Base-by-base conservation (phyloP, 2,329 filamentous ascomycete genomes). In the Fonsecaea pedrosoi region DNA sequence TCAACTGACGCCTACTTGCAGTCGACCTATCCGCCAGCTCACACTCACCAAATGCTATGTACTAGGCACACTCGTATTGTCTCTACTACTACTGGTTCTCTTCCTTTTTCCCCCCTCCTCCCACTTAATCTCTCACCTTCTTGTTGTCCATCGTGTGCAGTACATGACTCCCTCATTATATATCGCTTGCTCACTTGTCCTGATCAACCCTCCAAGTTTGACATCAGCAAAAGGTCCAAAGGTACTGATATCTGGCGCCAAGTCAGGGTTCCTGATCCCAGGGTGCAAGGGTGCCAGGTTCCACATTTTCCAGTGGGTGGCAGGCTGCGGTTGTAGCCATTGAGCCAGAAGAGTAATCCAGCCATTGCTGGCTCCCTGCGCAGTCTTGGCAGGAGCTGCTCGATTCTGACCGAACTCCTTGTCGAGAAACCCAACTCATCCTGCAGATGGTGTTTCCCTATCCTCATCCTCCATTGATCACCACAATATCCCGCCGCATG, bases 351-450 rank as follows among this genome's bases (percentile, higher is more conserved):
- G 18, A 50, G 25, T 25, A 25, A 25, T 50, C 45, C 18, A 50
- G 45, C 45, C 45, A 50, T 50, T 25, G 45, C 45, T 50, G 45
- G 45, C 45, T 21, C 45, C 45, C 25, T 40, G 32, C 57, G 42
- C 59, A 61, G 59, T 34, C 59, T 61, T 61, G 59, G 59, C 60
- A 62, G 53, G 60, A 56, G 53, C 50, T 56, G 8, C 59, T 53
- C 45, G n/a, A 48, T 35, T 62, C 60, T 62, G 37, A 25, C 60
- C 30, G 40, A n/a, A 18, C 38, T 54, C 61, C 61, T 64, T 55
- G 54, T 64, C 42, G 42, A 57, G 21, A 50, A 25, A 25, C 25
- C 25, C 61, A 64, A 62, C 54, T 54, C 61, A 50, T 61, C 53
- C 45, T 34, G 59, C 59, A 54, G 18, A 35, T 65, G 50, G 53